phyloP scores from a whole-genome alignment of 192 early-diverging fungal species.

The Coemansia aciculifera region DNA sequence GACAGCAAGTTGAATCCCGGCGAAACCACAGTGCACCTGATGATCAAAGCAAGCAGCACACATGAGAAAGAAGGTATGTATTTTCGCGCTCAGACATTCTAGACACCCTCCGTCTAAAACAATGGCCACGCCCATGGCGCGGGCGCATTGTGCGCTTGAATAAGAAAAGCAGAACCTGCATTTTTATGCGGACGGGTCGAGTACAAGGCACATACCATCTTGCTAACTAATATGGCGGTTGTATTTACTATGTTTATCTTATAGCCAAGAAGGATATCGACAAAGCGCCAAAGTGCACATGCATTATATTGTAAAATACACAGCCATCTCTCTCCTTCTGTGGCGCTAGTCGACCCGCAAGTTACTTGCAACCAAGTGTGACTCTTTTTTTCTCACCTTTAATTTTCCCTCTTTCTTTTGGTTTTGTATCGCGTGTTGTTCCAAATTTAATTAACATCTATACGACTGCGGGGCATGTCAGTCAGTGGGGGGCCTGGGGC shows the following conservation, averaged over 20 bases:
- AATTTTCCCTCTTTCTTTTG: not conserved
- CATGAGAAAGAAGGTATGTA: slow-evolving; percentile 29
- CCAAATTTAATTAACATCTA: not conserved
- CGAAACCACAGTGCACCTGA: slow-evolving; percentile 24
- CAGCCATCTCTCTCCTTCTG: not conserved
- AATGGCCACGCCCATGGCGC: not conserved
- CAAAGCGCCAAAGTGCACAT: slow-evolving; percentile 48
- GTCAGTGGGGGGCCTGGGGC: not conserved
- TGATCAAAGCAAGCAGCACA: slow-evolving; percentile 21
- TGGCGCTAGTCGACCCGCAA: not conserved
- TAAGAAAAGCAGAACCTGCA: slow-evolving; percentile 1
- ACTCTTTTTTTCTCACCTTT: not conserved
- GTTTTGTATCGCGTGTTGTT: not conserved
- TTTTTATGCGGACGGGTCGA: not conserved
- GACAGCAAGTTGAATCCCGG: slow-evolving; percentile 27
- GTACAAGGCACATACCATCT: not conserved
- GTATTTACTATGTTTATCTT: too few species aligned
- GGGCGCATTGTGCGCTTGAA: slow-evolving; percentile 4
- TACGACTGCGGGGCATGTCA: not conserved
- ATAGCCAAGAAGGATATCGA: slow-evolving; percentile 44
- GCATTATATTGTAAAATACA: slow-evolving; percentile 42
- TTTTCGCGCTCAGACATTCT: not conserved
- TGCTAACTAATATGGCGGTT: not conserved
- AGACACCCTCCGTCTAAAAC: not conserved
- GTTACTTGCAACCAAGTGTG: not conserved